A percentile compares a stretch with the other conserved stretches of the same genome.
Evolutionary conservation across 2,329 filamentous ascomycete species (phyloP).

Genomic region (Scytalidium sp.): DNA sequence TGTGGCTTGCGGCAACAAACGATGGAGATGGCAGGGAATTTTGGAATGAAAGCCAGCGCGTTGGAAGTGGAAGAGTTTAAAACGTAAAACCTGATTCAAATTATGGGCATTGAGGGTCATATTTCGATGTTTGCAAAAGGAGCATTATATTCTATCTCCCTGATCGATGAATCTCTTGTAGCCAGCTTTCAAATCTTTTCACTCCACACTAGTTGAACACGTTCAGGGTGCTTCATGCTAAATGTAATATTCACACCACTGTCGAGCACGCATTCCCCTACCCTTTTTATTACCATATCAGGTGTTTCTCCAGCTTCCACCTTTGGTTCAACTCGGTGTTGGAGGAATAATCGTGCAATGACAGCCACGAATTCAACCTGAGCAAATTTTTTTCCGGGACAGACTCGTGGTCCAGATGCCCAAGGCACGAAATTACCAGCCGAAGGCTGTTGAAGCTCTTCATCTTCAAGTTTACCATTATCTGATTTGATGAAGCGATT

Average conservation of each 20-base stretch:
- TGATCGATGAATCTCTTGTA: no score
- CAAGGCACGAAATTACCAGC: constrained; percentile 13
- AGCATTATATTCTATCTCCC: no score
- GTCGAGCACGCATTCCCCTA: background rate
- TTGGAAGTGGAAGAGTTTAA: no score
- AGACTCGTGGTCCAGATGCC: constrained; percentile 13
- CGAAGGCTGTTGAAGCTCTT: constrained; percentile 1
- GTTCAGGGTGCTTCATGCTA: background rate
- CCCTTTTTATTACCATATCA: background rate
- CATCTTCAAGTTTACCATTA: background rate
- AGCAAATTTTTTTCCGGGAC: constrained; percentile 18
- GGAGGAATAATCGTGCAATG: constrained; percentile 10
- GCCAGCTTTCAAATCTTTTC: background rate
- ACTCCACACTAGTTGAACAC: background rate
- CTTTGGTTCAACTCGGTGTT: constrained; percentile 6
- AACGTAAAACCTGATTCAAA: no score
- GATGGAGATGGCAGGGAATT: background rate
- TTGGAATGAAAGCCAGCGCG: constrained; percentile 1
- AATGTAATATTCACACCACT: background rate
- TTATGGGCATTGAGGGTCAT: no score
- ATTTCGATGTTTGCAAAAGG: no score
- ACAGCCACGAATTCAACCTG: constrained; percentile 20
- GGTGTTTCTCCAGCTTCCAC: constrained; percentile 5
- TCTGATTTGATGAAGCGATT: constrained; percentile 14
- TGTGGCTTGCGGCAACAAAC: constrained; percentile 1